Base-by-base conservation (phyloP, 1,284 basidiomycete genomes). In the Leccinum variabile region DNA sequence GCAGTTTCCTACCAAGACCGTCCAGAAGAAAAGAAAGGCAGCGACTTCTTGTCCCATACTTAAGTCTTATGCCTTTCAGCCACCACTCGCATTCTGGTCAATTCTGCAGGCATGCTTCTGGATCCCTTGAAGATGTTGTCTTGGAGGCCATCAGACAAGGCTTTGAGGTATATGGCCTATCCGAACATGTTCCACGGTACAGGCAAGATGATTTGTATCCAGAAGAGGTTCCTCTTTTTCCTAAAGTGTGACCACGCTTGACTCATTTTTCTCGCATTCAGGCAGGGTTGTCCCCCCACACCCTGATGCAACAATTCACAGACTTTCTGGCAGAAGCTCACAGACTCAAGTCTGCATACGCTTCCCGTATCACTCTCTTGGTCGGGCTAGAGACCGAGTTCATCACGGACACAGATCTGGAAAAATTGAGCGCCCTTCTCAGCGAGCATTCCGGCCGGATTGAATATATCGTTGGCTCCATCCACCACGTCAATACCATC, bases 71-170 rank as follows among this genome's bases (percentile, higher is more conserved):
- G 94, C 92, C 92, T 66, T 82, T 91, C 75, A 93, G 90, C 70
- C 94, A 95, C 73, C 97, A 98, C 77, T 97, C 94, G 10, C 96
- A 98, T 74, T 98, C 95, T 7, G 97, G 97, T 35, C 90, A 97
- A 73, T 99, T 98, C 79, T 98, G 97, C 81, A 90, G 87, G 66
- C 97, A 99, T 75, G 97, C 95, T 8, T 74, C 76, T 3, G 89
- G 91, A 5, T 81, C 82, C 0, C 82, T 99, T 25, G 88, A 95
- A 66, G 85, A 92, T 2, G 90, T 96, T 14, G 89, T 97, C 1
- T 72, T 80, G 5, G 88, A 90, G 67, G 96, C 97, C 9, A 88
- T 94, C 60, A 72, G 78, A 3, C 84, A 90, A 73, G 87, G 89
- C 0, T 99, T 98, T 75, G 80, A 84, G 62, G 81, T 91, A 1